Percentiles rank a stretch among this genome's conserved stretches.
phyloP scores from a whole-genome alignment of 495 filamentous ascomycete species.

The Tetracladium marchalianum region DNA sequence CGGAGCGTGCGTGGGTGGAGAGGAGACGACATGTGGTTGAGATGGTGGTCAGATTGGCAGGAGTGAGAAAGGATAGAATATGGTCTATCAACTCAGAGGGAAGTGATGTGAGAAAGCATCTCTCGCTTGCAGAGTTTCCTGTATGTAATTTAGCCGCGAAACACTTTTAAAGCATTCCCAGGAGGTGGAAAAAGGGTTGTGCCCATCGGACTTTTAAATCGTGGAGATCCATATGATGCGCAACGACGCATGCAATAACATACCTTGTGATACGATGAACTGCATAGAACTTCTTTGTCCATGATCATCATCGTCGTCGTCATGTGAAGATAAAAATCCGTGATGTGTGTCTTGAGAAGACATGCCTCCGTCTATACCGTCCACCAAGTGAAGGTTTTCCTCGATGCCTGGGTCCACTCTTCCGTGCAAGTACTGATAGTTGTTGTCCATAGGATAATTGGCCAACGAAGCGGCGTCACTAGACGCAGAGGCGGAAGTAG shows the following conservation, averaged over 20 bases:
- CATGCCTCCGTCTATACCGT: background rate
- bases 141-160: background rate
- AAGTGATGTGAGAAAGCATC: constrained; percentile 30
- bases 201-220: no score
- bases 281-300: no score
- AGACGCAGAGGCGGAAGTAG: no score
- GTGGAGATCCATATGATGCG: background rate
- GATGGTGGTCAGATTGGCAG: constrained; percentile 43
- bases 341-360: no score
- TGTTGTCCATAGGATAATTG: constrained; percentile 10
- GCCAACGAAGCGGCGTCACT: background rate
- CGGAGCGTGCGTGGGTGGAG: constrained; percentile 38
- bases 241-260: background rate
- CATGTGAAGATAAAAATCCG: no score
- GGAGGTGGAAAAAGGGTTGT: background rate
- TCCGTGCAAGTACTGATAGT: constrained; percentile 12
- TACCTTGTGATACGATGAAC: no score
- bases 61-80: constrained; percentile 50
- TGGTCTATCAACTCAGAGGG: constrained; percentile 54
- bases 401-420: constrained; percentile 12
- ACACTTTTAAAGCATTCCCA: background rate
- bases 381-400: constrained; percentile 7
- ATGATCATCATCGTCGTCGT: no score
- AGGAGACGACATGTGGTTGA: constrained; percentile 47
- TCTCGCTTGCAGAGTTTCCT: background rate